phyloP scores from a whole-genome alignment of 2,329 filamentous ascomycete species.

The Calonectria naviculata region DNA sequence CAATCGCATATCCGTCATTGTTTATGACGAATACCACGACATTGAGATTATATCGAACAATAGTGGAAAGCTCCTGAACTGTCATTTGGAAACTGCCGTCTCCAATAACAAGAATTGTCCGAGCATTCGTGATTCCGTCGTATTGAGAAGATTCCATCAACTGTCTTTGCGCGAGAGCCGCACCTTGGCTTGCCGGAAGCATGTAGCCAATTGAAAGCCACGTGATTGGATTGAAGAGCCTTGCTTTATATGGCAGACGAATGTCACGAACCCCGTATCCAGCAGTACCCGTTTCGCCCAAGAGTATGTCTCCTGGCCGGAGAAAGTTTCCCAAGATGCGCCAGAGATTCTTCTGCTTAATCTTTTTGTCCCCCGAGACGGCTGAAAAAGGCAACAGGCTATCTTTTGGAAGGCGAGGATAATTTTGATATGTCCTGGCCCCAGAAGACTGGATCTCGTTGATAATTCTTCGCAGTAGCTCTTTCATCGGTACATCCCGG shows the following conservation, averaged over 20 bases:
- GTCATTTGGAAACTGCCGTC: constrained; percentile 1
- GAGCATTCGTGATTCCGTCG: background rate
- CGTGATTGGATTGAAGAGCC: background rate
- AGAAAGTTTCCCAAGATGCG: background rate
- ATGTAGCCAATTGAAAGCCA: background rate
- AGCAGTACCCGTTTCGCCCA: background rate
- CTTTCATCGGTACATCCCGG: background rate
- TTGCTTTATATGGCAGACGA: background rate
- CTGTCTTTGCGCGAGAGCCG: background rate
- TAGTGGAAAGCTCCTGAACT: background rate
- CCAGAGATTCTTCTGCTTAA: background rate
- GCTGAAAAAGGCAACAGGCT: background rate
- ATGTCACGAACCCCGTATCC: background rate
- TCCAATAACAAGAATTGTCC: background rate
- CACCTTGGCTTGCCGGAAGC: background rate
- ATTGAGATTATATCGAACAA: background rate
- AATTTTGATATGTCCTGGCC: background rate
- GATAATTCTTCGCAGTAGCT: background rate
- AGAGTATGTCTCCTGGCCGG: background rate
- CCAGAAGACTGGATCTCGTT: background rate
- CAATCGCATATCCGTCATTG: background rate
- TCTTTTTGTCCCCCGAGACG: background rate
- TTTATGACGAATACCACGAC: background rate
- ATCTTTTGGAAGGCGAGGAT: background rate
- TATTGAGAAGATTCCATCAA: background rate